Conservation (phyloP, 768 basidiomycete genomes). For the Boletales sp. region DNA sequence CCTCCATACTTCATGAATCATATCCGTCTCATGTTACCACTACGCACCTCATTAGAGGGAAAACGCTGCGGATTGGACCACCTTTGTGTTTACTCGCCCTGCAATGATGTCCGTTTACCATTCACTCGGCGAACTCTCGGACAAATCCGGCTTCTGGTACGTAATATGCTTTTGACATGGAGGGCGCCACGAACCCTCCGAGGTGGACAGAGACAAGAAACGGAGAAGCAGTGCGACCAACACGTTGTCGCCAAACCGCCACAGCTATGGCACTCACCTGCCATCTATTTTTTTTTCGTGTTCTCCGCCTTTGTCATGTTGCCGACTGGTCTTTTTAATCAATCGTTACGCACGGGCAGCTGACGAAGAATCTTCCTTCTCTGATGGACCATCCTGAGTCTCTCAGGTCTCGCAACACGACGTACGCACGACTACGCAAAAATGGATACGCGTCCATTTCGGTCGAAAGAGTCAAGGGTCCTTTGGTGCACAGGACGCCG, state of each 20-base stretch:
- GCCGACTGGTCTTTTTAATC: conserved; percentile 4
- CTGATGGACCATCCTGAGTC: neutral
- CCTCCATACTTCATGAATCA: conserved; percentile 1
- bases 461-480: conserved; percentile 4
- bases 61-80: neutral
- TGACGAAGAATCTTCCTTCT: neutral
- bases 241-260: conserved; percentile 16
- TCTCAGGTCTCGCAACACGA: neutral
- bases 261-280: conserved; percentile 5
- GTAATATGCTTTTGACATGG: neutral
- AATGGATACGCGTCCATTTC: neutral
- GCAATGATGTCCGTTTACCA: neutral
- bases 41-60: neutral
- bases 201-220: conserved; percentile 8
- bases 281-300: neutral
- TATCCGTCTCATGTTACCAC: conserved; percentile 7
- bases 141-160: conserved; percentile 1
- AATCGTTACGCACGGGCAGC: conserved; percentile 1
- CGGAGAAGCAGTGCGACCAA: conserved; percentile 16
- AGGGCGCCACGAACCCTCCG: conserved; percentile 4
- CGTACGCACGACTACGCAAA: neutral
- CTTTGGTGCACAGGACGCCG: conserved; percentile 3
- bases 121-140: conserved; percentile 9
- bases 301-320: neutral
- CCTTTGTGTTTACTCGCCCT: neutral